Percentiles rank a stretch among this genome's conserved stretches.
phyloP scores from a whole-genome alignment of 2,329 filamentous ascomycete genomes.

The Stemphylium vesicarium region DNA sequence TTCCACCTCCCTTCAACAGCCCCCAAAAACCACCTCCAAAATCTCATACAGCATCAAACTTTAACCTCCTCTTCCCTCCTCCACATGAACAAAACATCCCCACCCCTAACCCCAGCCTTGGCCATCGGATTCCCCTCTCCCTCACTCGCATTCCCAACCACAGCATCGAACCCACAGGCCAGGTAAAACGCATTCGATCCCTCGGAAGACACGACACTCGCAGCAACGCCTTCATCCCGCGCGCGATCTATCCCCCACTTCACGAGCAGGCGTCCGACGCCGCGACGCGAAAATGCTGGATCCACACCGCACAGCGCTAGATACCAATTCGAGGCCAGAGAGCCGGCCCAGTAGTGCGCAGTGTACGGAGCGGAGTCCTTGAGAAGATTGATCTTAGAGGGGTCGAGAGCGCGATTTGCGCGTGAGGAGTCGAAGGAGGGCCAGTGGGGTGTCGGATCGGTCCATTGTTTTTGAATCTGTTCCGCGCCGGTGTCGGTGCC shows the following conservation, averaged over 20 bases:
- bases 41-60: no score
- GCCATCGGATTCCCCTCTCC: conserved; percentile 43
- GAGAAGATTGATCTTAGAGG: conserved; percentile 16
- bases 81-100: conserved; percentile 43
- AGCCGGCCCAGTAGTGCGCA: conserved; percentile 20
- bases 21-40: no score
- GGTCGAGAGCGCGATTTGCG: conserved; percentile 29
- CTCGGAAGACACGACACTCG: conserved; percentile 49
- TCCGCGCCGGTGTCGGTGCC: conserved; percentile 23
- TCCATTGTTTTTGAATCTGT: conserved; percentile 7
- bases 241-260: conserved; percentile 52
- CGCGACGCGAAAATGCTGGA: conserved; percentile 50
- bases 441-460: conserved; percentile 7
- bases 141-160: conserved; percentile 40
- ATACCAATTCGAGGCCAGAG: not conserved
- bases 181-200: conserved; percentile 53
- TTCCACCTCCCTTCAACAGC: no score
- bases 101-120: conserved; percentile 33
- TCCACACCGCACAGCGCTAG: conserved; percentile 41
- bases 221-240: conserved; percentile 44
- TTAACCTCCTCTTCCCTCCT: not conserved
- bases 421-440: not conserved
- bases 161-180: conserved; percentile 43
- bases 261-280: conserved; percentile 50
- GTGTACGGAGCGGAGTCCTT: conserved; percentile 7